phyloP scores from a whole-genome alignment of 2,329 filamentous ascomycete genomes.

The Podosphaera leucotricha region DNA sequence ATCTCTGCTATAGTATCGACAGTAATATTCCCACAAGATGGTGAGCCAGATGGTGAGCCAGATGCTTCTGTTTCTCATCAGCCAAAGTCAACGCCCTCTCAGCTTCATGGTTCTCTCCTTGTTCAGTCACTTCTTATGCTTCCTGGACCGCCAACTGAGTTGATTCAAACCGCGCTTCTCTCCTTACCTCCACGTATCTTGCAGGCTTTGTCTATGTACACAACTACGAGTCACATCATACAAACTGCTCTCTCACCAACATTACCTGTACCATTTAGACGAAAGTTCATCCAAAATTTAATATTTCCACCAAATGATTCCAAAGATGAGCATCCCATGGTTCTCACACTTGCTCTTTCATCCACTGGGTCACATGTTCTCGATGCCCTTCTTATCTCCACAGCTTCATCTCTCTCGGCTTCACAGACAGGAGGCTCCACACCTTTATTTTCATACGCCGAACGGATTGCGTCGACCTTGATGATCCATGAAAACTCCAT shows the following conservation, averaged over 20 bases:
- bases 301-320: constrained; percentile 15
- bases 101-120: constrained; percentile 65
- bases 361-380: constrained; percentile 42
- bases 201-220: constrained; percentile 32
- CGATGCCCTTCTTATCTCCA: constrained; percentile 32
- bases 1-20: constrained; percentile 24
- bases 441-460: constrained; percentile 37
- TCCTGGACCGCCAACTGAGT: constrained; percentile 40
- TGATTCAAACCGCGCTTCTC: constrained; percentile 51
- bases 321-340: constrained; percentile 2
- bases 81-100: constrained; percentile 20
- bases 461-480: constrained; percentile 41
- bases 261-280: constrained; percentile 34
- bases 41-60: constrained; percentile 14
- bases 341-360: constrained; percentile 23
- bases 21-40: constrained; percentile 15
- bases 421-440: constrained; percentile 1
- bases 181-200: constrained; percentile 30
- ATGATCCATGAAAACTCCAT: constrained; percentile 31
- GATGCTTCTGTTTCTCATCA: constrained; percentile 9
- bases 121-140: constrained; percentile 57
- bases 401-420: constrained; percentile 4
- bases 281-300: constrained; percentile 37
- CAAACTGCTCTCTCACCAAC: constrained; percentile 35
- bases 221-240: constrained; percentile 34